Conservation (phyloP, 225 moss, liverwort and hornwort genomes). For the Anthoceros angustus region DNA sequence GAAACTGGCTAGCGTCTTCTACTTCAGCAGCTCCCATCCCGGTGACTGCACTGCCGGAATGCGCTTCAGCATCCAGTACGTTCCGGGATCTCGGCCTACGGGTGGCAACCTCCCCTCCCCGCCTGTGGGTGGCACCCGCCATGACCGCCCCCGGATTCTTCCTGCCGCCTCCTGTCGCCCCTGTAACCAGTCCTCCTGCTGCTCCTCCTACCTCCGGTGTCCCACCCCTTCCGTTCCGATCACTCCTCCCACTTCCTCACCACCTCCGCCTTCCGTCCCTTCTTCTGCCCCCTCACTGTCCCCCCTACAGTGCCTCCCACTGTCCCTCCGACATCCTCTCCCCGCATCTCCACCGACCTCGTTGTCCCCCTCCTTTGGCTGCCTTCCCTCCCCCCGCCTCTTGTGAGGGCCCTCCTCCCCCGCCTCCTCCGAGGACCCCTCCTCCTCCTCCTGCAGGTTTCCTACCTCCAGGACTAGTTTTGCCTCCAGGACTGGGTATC, state of each 20-base stretch:
- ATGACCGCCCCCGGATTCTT: neutral
- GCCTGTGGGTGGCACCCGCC: too few species aligned
- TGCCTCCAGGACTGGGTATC: too few species aligned
- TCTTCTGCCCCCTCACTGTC: too few species aligned
- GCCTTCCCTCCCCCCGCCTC: neutral
- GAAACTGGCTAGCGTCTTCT: neutral
- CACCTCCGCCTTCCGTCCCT: too few species aligned
- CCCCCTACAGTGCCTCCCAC: too few species aligned
- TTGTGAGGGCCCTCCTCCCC: neutral
- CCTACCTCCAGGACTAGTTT: too few species aligned
- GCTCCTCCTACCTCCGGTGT: neutral
- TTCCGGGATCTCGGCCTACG: neutral
- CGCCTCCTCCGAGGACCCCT: too few species aligned
- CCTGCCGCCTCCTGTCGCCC: too few species aligned
- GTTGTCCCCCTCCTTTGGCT: neutral
- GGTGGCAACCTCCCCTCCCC: neutral
- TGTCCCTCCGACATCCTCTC: neutral
- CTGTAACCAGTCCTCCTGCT: neutral
- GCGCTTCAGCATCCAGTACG: neutral
- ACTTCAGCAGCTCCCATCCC: neutral
- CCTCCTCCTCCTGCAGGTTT: too few species aligned
- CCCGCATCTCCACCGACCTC: neutral
- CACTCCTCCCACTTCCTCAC: neutral
- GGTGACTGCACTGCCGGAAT: neutral
- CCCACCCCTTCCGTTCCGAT: neutral